Conservation (phyloP, 75 land plant genomes). For the Pinus taeda region DNA sequence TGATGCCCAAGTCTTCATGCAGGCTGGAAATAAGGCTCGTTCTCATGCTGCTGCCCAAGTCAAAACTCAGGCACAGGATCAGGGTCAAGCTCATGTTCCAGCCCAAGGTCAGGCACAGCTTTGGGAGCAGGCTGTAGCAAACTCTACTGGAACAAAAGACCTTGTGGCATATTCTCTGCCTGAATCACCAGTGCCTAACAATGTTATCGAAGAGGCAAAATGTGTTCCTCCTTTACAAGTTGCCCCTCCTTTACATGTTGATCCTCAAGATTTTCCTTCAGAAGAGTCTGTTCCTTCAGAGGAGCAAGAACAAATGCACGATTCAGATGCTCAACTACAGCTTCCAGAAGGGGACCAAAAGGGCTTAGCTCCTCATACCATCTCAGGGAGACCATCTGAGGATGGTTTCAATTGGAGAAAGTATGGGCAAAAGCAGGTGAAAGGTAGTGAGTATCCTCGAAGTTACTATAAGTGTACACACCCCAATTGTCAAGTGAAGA, state of each 20-base stretch:
- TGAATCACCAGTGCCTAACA: slow-evolving; percentile 7
- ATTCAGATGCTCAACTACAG: background rate
- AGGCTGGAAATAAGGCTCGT: background rate
- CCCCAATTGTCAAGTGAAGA: slow-evolving; percentile 67
- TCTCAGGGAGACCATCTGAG: slow-evolving; percentile 38
- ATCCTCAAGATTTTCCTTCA: background rate
- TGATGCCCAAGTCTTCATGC: background rate
- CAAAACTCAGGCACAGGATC: background rate
- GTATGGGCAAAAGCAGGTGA: slow-evolving; percentile 86
- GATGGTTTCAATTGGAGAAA: slow-evolving; percentile 89
- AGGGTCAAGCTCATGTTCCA: slow-evolving; percentile 6
- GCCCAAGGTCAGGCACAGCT: background rate
- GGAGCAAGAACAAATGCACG: slow-evolving; percentile 5
- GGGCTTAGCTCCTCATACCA: slow-evolving; percentile 11
- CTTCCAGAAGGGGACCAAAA: background rate
- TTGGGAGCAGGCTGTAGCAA: slow-evolving; percentile 6
- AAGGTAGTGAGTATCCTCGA: slow-evolving; percentile 77
- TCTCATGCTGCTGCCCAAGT: background rate
- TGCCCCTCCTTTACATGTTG: no score
- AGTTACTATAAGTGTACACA: slow-evolving; percentile 87
- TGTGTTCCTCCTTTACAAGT: slow-evolving; percentile 5
- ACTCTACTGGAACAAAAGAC: background rate
- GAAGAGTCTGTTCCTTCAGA: background rate
- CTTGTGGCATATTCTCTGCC: slow-evolving; percentile 4
- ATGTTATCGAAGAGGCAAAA: background rate